Conservation (phyloP, 176 grass and related monocot genomes). For the Rhipidocladum racemiflorum region DNA sequence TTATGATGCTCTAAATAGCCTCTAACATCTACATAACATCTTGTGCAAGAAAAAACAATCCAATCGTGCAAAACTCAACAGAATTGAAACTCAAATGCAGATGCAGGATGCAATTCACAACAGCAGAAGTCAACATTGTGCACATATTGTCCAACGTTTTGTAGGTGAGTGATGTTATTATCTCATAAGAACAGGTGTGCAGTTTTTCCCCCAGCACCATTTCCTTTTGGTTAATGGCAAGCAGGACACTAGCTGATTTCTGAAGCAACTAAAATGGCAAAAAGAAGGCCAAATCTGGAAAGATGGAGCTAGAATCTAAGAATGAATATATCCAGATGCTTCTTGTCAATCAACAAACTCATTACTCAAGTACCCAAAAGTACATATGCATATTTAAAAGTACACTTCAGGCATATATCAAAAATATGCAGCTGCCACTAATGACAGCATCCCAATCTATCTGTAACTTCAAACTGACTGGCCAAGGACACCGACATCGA, state of each 20-base stretch:
- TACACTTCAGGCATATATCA: neutral
- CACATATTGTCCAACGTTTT: neutral
- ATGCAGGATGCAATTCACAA: neutral
- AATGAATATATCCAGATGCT: constrained; percentile 16
- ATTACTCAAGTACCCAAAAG: neutral
- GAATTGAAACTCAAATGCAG: neutral
- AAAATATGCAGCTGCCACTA: constrained; percentile 8
- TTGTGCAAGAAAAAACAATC: neutral
- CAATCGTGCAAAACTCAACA: neutral
- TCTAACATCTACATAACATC: neutral
- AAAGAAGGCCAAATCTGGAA: constrained; percentile 10
- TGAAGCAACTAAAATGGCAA: neutral
- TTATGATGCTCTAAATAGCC: neutral
- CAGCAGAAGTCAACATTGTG: neutral
- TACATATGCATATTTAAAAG: neutral
- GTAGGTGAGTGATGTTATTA: neutral
- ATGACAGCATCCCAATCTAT: neutral
- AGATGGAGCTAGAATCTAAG: neutral
- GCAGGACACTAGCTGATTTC: neutral
- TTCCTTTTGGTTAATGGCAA: neutral
- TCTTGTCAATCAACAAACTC: neutral
- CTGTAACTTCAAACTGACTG: neutral
- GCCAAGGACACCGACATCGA: neutral
- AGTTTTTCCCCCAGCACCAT: neutral
- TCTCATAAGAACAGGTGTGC: neutral